Evolutionary conservation across 1,139 yeast species (phyloP), one percentile per base, ranked within the genome.

Genomic region (Pichia terricola): DNA sequence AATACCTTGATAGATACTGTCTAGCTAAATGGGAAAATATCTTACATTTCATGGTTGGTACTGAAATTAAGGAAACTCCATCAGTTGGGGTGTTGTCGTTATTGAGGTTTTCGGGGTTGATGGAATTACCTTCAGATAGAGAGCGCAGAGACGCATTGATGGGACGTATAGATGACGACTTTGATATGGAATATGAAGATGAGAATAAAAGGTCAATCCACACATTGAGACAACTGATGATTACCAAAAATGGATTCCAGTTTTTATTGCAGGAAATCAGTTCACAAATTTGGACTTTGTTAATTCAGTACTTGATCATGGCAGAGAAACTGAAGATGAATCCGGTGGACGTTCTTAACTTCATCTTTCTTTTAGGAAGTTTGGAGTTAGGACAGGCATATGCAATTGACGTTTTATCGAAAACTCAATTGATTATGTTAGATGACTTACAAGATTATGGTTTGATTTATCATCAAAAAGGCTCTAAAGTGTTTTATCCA

Each of bases 21-120:
- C 75, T 87, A 7, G 75, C 73, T 40, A 86, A 84, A 58, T 91
- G 98, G 98, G 98, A 94, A 61, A 79, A 87, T 5, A 91, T 94
- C 54, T 69, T 94, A 55, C 98, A 94, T 69, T 91, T 82, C 65
- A 91, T 91, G 97, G 98, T 91, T 39, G 97, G 97, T 3, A 86
- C 96, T 0, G 83, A 83, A 45, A 66, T 79, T 40, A 67, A 78
- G 26, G 68, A 69, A 9, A 67, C 74, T 2, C 95, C 95, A 5
- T 79, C 86, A 34, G 70, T 72, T 28, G 83, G 85, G 26, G 91
- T 83, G 1, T 63, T 83, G 38, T 73, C 78, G 34, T 64, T 83
- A 26, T 63, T 83, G 40, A 72, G 74, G 51, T 87, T 81, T 66
- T 84, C 95, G 46, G 91, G 89, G 2, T 68, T 91, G 43, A 88